Conservation (phyloP, 2,329 filamentous ascomycete species). For the Sclerotinia spermophila region DNA sequence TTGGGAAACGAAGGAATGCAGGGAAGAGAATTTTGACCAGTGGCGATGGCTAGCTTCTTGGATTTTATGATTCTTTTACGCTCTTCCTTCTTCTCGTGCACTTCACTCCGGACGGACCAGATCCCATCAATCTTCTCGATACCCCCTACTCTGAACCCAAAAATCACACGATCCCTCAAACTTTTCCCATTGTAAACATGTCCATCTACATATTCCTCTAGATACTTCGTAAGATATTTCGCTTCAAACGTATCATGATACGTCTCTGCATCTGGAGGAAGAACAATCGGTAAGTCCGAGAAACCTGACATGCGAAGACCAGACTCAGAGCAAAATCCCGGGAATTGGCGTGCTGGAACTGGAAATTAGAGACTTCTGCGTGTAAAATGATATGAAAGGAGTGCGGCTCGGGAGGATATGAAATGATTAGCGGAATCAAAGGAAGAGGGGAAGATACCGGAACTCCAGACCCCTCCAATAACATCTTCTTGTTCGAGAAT, state of each 20-base stretch:
- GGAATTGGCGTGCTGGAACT: slow-evolving; percentile 29
- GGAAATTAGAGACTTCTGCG: neutral
- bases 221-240: slow-evolving; percentile 32
- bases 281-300: slow-evolving; percentile 35
- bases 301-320: slow-evolving; percentile 35
- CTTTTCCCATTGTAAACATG: slow-evolving; percentile 24
- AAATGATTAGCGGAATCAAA: neutral
- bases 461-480: neutral
- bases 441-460: neutral
- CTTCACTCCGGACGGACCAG: slow-evolving; percentile 23
- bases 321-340: slow-evolving; percentile 35
- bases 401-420: neutral
- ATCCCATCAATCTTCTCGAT: slow-evolving; percentile 26
- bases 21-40: slow-evolving; percentile 36
- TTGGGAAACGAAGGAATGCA: slow-evolving; percentile 26
- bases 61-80: neutral
- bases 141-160: slow-evolving; percentile 26
- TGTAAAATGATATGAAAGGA: neutral
- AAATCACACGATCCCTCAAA: slow-evolving; percentile 31
- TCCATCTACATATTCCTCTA: slow-evolving; percentile 29
- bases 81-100: neutral
- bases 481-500: neutral
- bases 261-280: slow-evolving; percentile 29
- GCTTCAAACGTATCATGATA: slow-evolving; percentile 32
- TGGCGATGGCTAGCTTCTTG: slow-evolving; percentile 37